A percentile compares a stretch with the other conserved stretches of the same genome.
Evolutionary conservation across 1,139 yeast genomes (phyloP).

Genomic region (Saccharomyces hybrid): DNA sequence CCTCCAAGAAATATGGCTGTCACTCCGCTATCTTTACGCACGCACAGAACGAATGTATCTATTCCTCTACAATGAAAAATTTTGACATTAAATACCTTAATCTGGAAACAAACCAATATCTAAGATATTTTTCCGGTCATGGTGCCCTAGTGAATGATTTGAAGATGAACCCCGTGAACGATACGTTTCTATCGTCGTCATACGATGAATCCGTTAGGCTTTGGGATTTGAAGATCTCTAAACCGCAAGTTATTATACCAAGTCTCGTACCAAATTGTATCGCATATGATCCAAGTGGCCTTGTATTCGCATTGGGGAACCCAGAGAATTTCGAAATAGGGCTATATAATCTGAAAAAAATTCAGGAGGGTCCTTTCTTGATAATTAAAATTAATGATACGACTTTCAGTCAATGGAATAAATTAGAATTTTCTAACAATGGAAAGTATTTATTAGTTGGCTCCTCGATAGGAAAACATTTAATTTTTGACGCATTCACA

Average conservation of each 20-base stretch:
- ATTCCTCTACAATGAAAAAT: slow-evolving; percentile 73
- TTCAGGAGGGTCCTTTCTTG: slow-evolving; percentile 50
- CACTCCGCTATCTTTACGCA: slow-evolving; percentile 83
- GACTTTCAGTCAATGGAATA: slow-evolving; percentile 45
- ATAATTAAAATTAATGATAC: slow-evolving; percentile 34
- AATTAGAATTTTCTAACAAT: slow-evolving; percentile 75
- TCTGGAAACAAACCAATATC: slow-evolving; percentile 66
- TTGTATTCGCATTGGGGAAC: slow-evolving; percentile 67
- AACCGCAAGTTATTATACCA: slow-evolving; percentile 55
- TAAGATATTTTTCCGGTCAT: slow-evolving; percentile 85
- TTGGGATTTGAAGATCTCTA: slow-evolving; percentile 72
- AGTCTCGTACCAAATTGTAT: slow-evolving; percentile 49
- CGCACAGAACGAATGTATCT: slow-evolving; percentile 61
- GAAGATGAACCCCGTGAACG: slow-evolving; percentile 68
- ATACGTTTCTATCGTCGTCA: slow-evolving; percentile 60
- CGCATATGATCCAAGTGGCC: slow-evolving; percentile 78
- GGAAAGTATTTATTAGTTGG: slow-evolving; percentile 67
- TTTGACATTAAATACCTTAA: slow-evolving; percentile 71
- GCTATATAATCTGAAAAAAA: slow-evolving; percentile 52
- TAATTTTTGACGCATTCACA: slow-evolving; percentile 62
- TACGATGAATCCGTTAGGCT: slow-evolving; percentile 71
- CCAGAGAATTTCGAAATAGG: slow-evolving; percentile 41
- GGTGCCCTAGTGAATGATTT: slow-evolving; percentile 61
- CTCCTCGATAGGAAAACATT: slow-evolving; percentile 45
- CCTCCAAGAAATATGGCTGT: slow-evolving; percentile 87